These are phyloP conservation scores for Terana coerulea DNA, from an alignment of 768 basidiomycete genomes.

Conservation along the genomic window DNA sequence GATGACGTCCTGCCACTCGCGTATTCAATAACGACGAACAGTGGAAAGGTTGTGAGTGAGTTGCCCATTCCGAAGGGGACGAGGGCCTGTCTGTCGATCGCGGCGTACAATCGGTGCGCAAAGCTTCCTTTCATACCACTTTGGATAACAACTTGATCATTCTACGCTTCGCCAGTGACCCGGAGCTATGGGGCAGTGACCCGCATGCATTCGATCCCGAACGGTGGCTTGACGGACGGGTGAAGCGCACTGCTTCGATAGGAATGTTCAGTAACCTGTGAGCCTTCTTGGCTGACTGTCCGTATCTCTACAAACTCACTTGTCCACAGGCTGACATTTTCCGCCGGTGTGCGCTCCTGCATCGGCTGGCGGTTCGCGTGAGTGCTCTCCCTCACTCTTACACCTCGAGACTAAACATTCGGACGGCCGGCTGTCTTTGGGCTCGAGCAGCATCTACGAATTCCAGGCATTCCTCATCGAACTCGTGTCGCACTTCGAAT, in stretches of 20 bases:
- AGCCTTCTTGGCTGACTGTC: not conserved
- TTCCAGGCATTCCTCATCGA: conserved; percentile 57
- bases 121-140: conserved; percentile 22
- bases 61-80: conserved; percentile 27
- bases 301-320: not conserved
- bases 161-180: conserved; percentile 23
- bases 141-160: not conserved
- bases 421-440: not conserved
- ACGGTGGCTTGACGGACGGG: conserved; percentile 28
- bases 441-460: conserved; percentile 35
- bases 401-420: not conserved
- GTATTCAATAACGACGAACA: conserved; percentile 28
- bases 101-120: conserved; percentile 7
- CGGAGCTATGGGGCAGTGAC: conserved; percentile 34
- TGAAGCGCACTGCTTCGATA: not conserved
- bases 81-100: not conserved
- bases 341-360: not conserved
- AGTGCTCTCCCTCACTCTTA: not conserved
- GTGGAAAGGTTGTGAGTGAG: not conserved
- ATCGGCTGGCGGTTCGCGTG: conserved; percentile 22
- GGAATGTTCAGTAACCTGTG: not conserved
- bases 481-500: conserved; percentile 50
- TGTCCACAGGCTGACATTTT: not conserved
- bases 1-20: conserved; percentile 42
- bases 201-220: conserved; percentile 34